Evolutionary conservation across 768 basidiomycete genomes (phyloP), one percentile per base, ranked within the genome.

Genomic region (Podaxis mareebaensis): DNA sequence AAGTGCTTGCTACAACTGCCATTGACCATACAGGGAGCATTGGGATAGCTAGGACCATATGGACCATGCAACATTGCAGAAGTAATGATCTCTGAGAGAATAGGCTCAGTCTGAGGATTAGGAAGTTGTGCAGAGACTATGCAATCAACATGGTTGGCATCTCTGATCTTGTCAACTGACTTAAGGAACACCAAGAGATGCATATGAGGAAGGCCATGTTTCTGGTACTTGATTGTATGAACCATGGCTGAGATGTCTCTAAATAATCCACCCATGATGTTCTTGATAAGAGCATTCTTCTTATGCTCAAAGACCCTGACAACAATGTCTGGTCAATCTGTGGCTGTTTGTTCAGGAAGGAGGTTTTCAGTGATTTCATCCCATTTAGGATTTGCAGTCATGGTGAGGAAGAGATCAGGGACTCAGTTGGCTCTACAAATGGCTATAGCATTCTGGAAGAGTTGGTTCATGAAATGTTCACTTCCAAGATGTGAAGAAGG

Each of bases 161-260:
- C 74, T 0, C 24, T 30, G 2, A 84, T 69, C 60, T 80, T 81
- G 61, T 70, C 40, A 0, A 55, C 56, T 0, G 73, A 51, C 0
- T 73, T 38, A 0, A 86, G 68, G 63, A 81, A 79, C 49, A 87
- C 70, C 1, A 86, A 66, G 10, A 80, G 65, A 67, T 88, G 86
- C 10, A 81, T 78, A 62, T 86, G 83, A 38, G 82, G 83, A 0
- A 85, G 76, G 0, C 85, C 83, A 1, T 78, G 69, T 58, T 85
- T 85, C 68, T 85, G 83, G 62, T 83, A 85, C 60, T 86, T 81
- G 52, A 85, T 83, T 1, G 77, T 79, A 60, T 83, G 80, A 0
- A 85, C 76, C 52, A 77, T 70, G 0, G 79, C 84, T 12, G 74
- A 76, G 1, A 71, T 58, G 0, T 64, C 17, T 0, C 85, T 83